phyloP scores from a whole-genome alignment of 2,329 filamentous ascomycete species.

The Penicillium sp. region DNA sequence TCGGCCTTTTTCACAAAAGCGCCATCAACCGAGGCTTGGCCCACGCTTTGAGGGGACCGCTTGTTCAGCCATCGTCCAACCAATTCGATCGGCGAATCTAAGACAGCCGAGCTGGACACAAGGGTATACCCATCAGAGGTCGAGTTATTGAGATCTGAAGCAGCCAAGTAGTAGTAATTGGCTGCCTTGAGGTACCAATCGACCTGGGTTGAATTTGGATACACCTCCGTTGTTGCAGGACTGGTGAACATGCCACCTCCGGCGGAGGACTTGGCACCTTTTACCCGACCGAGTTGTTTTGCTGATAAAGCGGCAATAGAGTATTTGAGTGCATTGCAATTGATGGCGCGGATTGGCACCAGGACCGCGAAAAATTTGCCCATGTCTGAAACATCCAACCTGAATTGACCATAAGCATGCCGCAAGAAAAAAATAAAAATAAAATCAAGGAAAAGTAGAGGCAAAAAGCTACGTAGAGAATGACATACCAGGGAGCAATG shows the following conservation, averaged over 20 bases:
- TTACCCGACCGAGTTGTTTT: constrained; percentile 39
- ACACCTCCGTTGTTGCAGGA: constrained; percentile 53
- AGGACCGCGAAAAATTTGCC: constrained; percentile 40
- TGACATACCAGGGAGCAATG: constrained; percentile 35
- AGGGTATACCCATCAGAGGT: constrained; percentile 32
- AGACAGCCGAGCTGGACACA: constrained; percentile 30
- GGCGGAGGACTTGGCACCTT: constrained; percentile 24
- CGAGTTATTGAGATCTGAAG: constrained; percentile 48
- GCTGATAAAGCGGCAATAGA: constrained; percentile 40
- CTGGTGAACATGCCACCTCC: constrained; percentile 28
- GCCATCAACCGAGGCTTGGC: constrained; percentile 9
- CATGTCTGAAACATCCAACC: constrained; percentile 41
- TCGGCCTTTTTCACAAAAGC: constrained; percentile 49
- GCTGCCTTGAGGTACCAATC: constrained; percentile 62
- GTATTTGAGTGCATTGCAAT: constrained; percentile 34
- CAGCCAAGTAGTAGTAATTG: constrained; percentile 60
- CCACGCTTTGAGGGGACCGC: constrained; percentile 11
- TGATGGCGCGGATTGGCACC: constrained; percentile 38
- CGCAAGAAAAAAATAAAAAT: too few relatives aligned
- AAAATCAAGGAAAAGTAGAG: too few relatives aligned
- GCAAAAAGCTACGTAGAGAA: background rate
- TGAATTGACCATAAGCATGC: constrained; percentile 16
- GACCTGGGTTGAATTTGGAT: constrained; percentile 47
- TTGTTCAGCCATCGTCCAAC: constrained; percentile 25
- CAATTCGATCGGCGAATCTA: constrained; percentile 32